A percentile compares a stretch with the other conserved stretches of the same genome.
These are phyloP conservation scores for Cryptosporidium felis DNA, from an alignment of 169 alveolate genomes.

Conservation along the genomic window DNA sequence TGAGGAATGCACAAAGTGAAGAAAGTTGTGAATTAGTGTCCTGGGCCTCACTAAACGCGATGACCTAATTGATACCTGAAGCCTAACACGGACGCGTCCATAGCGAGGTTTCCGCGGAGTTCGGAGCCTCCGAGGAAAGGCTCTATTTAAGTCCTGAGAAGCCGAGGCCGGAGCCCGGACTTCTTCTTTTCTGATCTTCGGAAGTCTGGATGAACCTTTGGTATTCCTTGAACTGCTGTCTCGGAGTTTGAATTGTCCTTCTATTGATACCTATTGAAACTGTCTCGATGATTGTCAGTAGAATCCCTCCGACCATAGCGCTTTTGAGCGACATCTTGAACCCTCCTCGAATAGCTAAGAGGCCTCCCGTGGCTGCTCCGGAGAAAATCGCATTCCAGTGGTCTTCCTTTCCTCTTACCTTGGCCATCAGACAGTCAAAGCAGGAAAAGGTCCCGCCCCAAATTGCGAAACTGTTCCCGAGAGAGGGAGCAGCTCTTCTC, in stretches of 20 bases:
- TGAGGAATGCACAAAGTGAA: too few relatives aligned
- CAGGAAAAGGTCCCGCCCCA: slow-evolving; percentile 97
- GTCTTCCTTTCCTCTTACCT: slow-evolving; percentile 91
- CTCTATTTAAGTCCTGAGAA: background rate
- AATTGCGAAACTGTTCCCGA: slow-evolving; percentile 94
- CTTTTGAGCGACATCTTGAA: slow-evolving; percentile 84
- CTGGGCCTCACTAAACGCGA: too few relatives aligned
- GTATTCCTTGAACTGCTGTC: slow-evolving; percentile 81
- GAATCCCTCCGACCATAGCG: slow-evolving; percentile 90
- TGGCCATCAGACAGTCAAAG: slow-evolving; percentile 91
- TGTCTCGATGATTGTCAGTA: slow-evolving; percentile 85
- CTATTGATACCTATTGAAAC: slow-evolving; percentile 85
- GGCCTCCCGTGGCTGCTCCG: slow-evolving; percentile 95
- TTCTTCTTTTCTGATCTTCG: background rate
- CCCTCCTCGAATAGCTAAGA: slow-evolving; percentile 89
- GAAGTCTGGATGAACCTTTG: slow-evolving; percentile 72
- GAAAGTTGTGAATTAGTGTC: too few relatives aligned
- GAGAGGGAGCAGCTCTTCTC: slow-evolving; percentile 90
- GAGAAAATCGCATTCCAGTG: slow-evolving; percentile 93
- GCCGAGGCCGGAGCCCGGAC: background rate
- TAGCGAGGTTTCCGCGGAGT: too few relatives aligned
- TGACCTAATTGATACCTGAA: too few relatives aligned
- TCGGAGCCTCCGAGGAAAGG: too few relatives aligned
- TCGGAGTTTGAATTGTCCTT: slow-evolving; percentile 84
- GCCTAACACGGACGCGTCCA: too few relatives aligned